Evolutionary conservation across 371 early-diverging fungal species (phyloP), one percentile per base, ranked within the genome.

Genomic region (Capniomyces stellatus): DNA sequence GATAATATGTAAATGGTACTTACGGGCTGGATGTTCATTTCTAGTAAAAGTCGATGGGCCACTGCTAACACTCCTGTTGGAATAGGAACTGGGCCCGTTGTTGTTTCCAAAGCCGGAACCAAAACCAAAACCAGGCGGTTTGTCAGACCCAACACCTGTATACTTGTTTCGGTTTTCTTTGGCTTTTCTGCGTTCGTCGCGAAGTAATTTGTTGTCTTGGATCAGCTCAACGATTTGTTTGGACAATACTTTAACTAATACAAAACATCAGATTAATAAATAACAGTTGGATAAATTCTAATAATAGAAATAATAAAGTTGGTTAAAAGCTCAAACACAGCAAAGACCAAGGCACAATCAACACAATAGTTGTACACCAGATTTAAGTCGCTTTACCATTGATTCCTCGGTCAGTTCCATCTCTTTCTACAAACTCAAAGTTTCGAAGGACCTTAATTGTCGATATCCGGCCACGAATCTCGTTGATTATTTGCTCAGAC

Each of bases 351-450:
- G n/a, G n/a, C n/a, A n/a, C n/a, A n/a, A n/a, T n/a, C n/a, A n/a
- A n/a, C n/a, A n/a, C n/a, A n/a, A n/a, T n/a, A n/a, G n/a, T n/a
- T n/a, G n/a, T n/a, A n/a, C n/a, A n/a, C n/a, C n/a, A n/a, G n/a
- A n/a, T n/a, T n/a, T n/a, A n/a, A n/a, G n/a, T n/a, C n/a, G n/a
- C n/a, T 10, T 35, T 43, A 54, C 54, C 84, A 59, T 94, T 94
- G 52, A 96, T 78, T 0, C 97, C 97, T 71, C 94, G 89, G 63
- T 96, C 97, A 64, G 92, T 94, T 59, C 84, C 86, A 58, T 90
- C 88, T 27, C 88, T 88, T 58, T 94, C 95, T 21, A 89, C 74
- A 49, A 71, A 84, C 50, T 82, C 73, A 55, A 85, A 89, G 70
- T 76, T 89, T 49, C 77, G 70, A 59, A 92, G 74, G 41, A 82